Conservation (phyloP, 2,329 filamentous ascomycete genomes). For the Arthrobotrys pseudoclavata region DNA sequence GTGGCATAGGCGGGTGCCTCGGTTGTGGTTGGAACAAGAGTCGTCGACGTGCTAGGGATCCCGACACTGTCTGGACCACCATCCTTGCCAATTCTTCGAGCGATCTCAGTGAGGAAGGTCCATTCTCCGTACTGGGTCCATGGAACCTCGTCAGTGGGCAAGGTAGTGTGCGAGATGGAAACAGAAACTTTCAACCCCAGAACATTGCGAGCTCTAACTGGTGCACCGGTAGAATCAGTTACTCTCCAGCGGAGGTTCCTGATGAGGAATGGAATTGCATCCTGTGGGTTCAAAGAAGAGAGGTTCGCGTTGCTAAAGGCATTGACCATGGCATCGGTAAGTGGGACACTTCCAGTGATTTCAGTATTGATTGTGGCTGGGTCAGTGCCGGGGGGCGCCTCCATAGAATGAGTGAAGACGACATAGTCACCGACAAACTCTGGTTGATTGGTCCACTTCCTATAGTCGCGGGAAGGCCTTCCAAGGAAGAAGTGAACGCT, state of each 20-base stretch:
- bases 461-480: conserved; percentile 63
- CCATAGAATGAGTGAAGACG: conserved; percentile 65
- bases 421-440: conserved; percentile 67
- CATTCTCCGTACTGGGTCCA: conserved; percentile 41
- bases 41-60: conserved; percentile 12
- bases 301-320: conserved; percentile 64
- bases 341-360: conserved; percentile 66
- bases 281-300: conserved; percentile 63
- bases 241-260: conserved; percentile 65
- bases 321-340: conserved; percentile 66
- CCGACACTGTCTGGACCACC: conserved; percentile 52
- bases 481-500: conserved; percentile 66
- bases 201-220: conserved; percentile 10
- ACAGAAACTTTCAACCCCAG: conserved; percentile 37
- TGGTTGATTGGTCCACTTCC: conserved; percentile 65
- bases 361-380: conserved; percentile 53
- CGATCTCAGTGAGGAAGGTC: conserved; percentile 46
- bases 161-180: conserved; percentile 24
- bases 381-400: not conserved
- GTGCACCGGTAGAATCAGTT: conserved; percentile 29
- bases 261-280: conserved; percentile 64
- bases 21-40: conserved; percentile 6
- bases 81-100: conserved; percentile 42
- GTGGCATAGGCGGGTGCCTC: conserved; percentile 1
- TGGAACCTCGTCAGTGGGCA: conserved; percentile 24